phyloP scores from a whole-genome alignment of 164 flowering plant species.

The Kingdonia uniflora region DNA sequence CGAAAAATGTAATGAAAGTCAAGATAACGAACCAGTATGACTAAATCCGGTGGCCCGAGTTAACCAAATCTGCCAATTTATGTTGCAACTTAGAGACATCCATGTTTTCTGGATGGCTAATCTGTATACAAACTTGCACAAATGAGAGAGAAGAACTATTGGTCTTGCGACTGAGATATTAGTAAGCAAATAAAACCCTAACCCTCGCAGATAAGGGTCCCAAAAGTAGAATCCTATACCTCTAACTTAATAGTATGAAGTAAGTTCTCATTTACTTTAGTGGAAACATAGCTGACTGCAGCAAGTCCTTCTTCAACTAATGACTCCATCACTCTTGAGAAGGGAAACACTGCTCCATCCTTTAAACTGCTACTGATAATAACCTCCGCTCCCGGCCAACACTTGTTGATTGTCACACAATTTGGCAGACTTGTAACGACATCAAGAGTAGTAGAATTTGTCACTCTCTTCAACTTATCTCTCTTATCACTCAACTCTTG shows the following conservation, averaged over 20 bases:
- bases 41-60: neutral
- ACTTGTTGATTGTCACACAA: conserved; percentile 11
- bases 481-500: conserved; percentile 23
- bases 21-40: neutral
- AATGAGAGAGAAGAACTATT: neutral
- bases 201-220: neutral
- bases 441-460: neutral
- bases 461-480: conserved; percentile 19
- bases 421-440: neutral
- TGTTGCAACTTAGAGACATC: conserved; percentile 5
- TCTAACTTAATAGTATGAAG: conserved; percentile 6
- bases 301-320: conserved; percentile 20
- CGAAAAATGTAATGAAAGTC: too few species aligned
- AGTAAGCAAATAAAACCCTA: neutral
- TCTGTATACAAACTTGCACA: neutral
- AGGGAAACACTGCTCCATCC: conserved; percentile 2
- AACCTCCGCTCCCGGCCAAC: conserved; percentile 21
- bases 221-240: neutral
- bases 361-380: conserved; percentile 6
- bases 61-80: conserved; percentile 1
- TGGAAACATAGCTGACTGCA: conserved; percentile 6
- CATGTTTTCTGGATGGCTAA: neutral
- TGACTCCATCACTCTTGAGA: conserved; percentile 18
- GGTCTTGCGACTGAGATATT: neutral
- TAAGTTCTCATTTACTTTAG: neutral